These are phyloP conservation scores for Penicillium hesseltinei DNA, from an alignment of 2,329 filamentous ascomycete genomes.

Conservation along the genomic window DNA sequence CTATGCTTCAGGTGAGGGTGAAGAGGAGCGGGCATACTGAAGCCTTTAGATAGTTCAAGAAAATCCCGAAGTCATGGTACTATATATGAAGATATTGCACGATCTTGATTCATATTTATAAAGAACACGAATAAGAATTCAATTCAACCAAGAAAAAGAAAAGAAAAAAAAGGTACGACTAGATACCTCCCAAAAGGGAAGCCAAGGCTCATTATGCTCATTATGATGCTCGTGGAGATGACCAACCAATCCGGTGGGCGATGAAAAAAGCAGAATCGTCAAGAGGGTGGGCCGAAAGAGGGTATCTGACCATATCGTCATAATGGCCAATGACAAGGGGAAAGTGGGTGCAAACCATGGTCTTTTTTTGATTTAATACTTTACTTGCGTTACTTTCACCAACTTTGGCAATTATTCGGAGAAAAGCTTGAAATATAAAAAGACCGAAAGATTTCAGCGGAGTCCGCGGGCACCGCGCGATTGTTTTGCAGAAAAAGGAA, in stretches of 20 bases:
- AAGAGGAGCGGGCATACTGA: conserved; percentile 31
- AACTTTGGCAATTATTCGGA: conserved; percentile 11
- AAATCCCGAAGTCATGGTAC: conserved; percentile 1
- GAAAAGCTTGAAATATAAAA: background rate
- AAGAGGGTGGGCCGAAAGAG: background rate
- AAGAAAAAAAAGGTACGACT: background rate
- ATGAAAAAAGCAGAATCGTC: background rate
- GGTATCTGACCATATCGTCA: background rate
- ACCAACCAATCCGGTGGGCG: background rate
- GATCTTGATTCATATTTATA: conserved; percentile 2
- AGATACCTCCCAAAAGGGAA: background rate
- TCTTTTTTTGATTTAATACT: background rate
- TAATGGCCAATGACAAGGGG: conserved; percentile 1
- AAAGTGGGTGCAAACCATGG: background rate
- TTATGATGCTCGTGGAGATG: background rate
- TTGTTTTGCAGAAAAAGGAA: conserved; percentile 20
- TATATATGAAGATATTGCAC: background rate
- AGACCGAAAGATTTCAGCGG: background rate
- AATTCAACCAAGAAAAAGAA: too few relatives aligned
- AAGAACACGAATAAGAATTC: background rate
- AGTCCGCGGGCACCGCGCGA: conserved; percentile 15
- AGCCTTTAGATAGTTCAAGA: background rate
- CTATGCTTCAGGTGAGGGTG: conserved; percentile 22
- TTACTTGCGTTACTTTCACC: conserved; percentile 6
- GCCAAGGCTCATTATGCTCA: background rate